Evolutionary conservation across 768 basidiomycete species (phyloP), one percentile per base, ranked within the genome.

Genomic region (Bullera alba): DNA sequence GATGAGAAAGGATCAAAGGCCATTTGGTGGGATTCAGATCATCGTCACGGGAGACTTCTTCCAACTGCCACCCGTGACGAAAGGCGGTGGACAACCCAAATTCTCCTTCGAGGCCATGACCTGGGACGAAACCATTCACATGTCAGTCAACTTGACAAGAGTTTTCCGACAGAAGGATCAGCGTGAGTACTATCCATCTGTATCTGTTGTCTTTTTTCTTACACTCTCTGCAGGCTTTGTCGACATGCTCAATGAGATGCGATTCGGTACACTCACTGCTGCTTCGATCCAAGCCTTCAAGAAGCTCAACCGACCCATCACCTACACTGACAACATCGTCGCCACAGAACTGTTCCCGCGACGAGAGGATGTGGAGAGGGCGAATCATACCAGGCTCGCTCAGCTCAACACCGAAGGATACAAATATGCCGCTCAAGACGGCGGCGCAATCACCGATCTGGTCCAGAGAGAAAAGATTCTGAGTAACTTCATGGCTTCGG

Each of bases 221-320:
- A 50, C 39, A 28, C n/a, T 37, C 28, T n/a, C n/a, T n/a, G n/a
- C 67, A 90, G 90, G 82, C 46, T 96, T 99, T 66, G 81, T 99
- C 44, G 79, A 87, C 70, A 97, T 97, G 90, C 77, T 97, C 44
- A 99, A 96, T 67, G 91, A 97, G 71, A 97, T 97, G 95, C 82
- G 95, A 15, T 93, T 89, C 60, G 95, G 95, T 2, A 74, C 60
- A 16, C 73, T 97, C 27, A 79, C 82, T 0, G 54, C 64, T 2
- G 74, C 75, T 19, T 91, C 90, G 0, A 83, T 90, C 52, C 49
- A 64, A 27, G 82, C 78, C 48, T 96, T 97, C 76, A 79, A 71
- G 57, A 74, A 74, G 0, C 76, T 97, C n/a, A 78, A 80, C 1
- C 77, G 91, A 28, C 71, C 77, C n/a, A 81, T 92, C 17, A 51